Base-by-base conservation (phyloP, 352 stramenopile genomes). In the Aphanomyces cochlioides region DNA sequence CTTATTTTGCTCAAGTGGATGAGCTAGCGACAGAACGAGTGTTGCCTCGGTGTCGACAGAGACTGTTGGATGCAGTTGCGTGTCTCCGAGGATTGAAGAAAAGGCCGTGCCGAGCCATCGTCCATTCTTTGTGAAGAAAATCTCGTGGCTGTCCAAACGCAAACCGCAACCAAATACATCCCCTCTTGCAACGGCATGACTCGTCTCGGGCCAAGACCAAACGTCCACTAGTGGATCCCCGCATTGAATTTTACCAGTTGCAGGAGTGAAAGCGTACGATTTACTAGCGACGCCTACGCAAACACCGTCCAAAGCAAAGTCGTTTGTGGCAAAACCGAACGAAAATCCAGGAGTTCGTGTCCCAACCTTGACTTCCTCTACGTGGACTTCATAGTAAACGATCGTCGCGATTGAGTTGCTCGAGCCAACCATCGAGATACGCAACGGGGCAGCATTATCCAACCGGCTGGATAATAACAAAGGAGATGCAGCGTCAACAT, bases 41-140 rank as follows among this genome's bases (percentile, higher is more conserved):
- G 92, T 90, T 72, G 83, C 90, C 38, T 92, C 84, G 0, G 73
- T 57, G 47, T 90, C 88, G 15, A 92, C 75, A 0, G 86, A 94
- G 39, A 95, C 87, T 1, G 87, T 93, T 7, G 88, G 88, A 53
- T 94, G 81, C 17, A 95, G 69, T 5, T 82, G 39, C 13, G 72
- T 57, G 28, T 77, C 72, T 7, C 74, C 54, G 15, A 74, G 69
- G n/a, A 93, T 78, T 5, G 79, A 92, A 28, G 85, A 93, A 58
- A 94, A 95, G 8, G 87, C 85, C 0, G 77, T 93, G 37, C 88
- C 88, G 6, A 94, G 70, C 47, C 91, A 37, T 38, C 89, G 82
- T 0, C 88, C 86, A 68, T 94, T 95, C 67, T 92, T 93, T 15
- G 85, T 93, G 58, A 94, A 90, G 65, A 95, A 95, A 17, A 95